Percentiles rank a stretch among this genome's conserved stretches.
Conservation (phyloP, 129 eudicot species). For the Dittrichia graveolens region DNA sequence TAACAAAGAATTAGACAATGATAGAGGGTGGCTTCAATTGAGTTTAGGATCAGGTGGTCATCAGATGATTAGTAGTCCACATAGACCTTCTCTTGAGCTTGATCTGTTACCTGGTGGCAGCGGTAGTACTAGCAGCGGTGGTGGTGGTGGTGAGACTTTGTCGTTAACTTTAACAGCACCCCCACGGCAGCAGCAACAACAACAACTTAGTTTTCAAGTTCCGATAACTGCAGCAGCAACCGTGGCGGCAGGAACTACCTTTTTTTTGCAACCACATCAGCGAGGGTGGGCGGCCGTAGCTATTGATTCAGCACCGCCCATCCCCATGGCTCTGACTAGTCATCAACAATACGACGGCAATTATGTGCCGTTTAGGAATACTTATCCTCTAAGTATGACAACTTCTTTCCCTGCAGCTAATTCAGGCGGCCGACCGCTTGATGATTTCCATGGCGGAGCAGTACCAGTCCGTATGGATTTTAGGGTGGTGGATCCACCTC, state of each 20-base stretch:
- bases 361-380: slow-evolving; percentile 38
- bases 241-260: neutral
- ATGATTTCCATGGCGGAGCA: slow-evolving; percentile 20
- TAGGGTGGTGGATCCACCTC: slow-evolving; percentile 64
- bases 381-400: slow-evolving; percentile 22
- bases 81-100: slow-evolving; percentile 24
- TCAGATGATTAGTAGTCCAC: neutral
- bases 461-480: slow-evolving; percentile 38
- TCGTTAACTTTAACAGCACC: slow-evolving; percentile 3
- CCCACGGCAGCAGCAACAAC: neutral
- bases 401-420: too few relatives aligned
- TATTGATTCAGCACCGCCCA: neutral
- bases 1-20: slow-evolving; percentile 5
- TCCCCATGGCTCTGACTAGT: slow-evolving; percentile 2
- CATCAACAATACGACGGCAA: slow-evolving; percentile 29
- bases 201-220: slow-evolving; percentile 15
- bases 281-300: slow-evolving; percentile 7
- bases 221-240: slow-evolving; percentile 1
- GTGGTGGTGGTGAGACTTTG: neutral
- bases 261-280: slow-evolving; percentile 28
- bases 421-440: slow-evolving; percentile 29
- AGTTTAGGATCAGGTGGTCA: slow-evolving; percentile 44
- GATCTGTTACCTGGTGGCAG: slow-evolving; percentile 35
- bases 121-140: slow-evolving; percentile 6
- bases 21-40: slow-evolving; percentile 62